A percentile compares a stretch with the other conserved stretches of the same genome.
These are phyloP conservation scores for Hericium erinaceus DNA, from an alignment of 768 basidiomycete species.

Conservation along the genomic window DNA sequence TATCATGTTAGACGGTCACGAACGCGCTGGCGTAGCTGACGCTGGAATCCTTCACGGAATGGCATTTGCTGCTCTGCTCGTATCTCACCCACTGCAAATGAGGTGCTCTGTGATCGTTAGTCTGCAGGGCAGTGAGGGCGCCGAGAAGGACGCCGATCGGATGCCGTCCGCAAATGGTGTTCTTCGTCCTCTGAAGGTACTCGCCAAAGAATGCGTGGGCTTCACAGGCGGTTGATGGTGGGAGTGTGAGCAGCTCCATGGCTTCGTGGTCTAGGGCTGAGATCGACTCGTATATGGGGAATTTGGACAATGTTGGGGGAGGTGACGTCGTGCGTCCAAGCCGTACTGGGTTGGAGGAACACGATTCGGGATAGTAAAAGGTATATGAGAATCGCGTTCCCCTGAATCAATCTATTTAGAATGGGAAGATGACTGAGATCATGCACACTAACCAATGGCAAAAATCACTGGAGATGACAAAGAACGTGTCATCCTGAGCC, in stretches of 20 bases:
- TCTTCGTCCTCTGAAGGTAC: conserved; percentile 69
- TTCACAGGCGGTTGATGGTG: conserved; percentile 38
- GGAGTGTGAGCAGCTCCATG: conserved; percentile 60
- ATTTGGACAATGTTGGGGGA: conserved; percentile 29
- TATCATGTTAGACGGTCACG: conserved; percentile 41
- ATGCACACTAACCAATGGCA: conserved; percentile 74
- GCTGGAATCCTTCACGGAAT: conserved; percentile 66
- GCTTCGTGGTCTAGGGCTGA: conserved; percentile 79
- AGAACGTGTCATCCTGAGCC: conserved; percentile 68
- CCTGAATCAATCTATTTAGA: conserved; percentile 31
- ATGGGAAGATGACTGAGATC: not conserved
- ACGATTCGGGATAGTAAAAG: conserved; percentile 67
- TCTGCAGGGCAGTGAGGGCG: conserved; percentile 53
- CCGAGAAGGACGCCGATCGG: conserved; percentile 91
- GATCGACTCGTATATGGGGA: conserved; percentile 81
- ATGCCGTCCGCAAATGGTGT: conserved; percentile 96
- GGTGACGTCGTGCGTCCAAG: conserved; percentile 1
- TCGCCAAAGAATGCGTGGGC: conserved; percentile 56
- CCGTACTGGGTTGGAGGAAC: conserved; percentile 29
- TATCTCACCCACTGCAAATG: conserved; percentile 81
- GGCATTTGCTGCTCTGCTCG: conserved; percentile 81
- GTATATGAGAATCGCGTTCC: conserved; percentile 83
- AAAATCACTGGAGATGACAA: conserved; percentile 91
- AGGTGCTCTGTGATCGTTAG: conserved; percentile 20
- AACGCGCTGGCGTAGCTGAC: conserved; percentile 96